phyloP scores from a whole-genome alignment of 768 basidiomycete species.

The Agrocybe praecox region DNA sequence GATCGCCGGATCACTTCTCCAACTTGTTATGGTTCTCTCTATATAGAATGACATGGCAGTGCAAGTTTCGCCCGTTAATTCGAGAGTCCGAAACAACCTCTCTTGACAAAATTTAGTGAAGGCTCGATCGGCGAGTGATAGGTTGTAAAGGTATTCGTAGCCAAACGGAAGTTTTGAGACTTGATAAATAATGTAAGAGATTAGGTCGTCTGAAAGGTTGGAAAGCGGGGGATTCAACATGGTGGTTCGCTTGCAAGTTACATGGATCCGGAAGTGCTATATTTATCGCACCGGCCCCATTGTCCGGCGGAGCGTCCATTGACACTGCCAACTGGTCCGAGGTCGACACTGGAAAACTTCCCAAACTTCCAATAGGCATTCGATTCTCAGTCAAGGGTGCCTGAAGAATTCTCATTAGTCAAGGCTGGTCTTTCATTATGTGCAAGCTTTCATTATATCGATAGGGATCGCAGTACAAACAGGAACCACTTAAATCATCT shows the following conservation, averaged over 20 bases:
- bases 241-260: neutral
- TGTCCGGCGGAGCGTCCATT: no score
- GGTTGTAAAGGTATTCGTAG: neutral
- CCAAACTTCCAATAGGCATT: no score
- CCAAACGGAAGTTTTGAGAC: slow-evolving; percentile 6
- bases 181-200: slow-evolving; percentile 7
- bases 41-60: neutral
- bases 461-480: no score
- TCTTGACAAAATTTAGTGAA: slow-evolving; percentile 8
- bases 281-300: no score
- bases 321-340: no score
- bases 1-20: neutral
- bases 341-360: no score
- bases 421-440: no score
- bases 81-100: neutral
- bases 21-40: neutral
- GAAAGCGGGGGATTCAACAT: slow-evolving; percentile 13
- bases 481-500: no score
- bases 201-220: slow-evolving; percentile 8
- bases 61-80: neutral
- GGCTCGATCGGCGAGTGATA: slow-evolving; percentile 14
- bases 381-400: no score
- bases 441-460: no score
- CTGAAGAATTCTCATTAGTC: no score
- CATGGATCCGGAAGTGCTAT: no score